These are phyloP conservation scores for Fusarium brachygibbosum DNA, from an alignment of 2,329 filamentous ascomycete species.

Conservation along the genomic window DNA sequence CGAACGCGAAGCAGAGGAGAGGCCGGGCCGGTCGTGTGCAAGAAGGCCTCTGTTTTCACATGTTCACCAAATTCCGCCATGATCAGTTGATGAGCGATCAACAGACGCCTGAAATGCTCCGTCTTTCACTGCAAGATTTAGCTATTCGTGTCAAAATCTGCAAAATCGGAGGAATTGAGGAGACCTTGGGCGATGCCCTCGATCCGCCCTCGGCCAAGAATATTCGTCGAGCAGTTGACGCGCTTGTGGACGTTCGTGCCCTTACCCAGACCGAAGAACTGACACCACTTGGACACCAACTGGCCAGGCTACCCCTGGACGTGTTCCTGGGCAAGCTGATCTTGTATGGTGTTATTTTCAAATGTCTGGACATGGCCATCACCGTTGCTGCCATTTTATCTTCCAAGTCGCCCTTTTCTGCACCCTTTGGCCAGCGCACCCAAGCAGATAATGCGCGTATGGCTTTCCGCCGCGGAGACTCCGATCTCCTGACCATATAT, in stretches of 20 bases:
- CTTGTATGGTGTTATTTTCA: conserved; percentile 86
- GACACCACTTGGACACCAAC: conserved; percentile 86
- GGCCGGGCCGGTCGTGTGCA: conserved; percentile 96
- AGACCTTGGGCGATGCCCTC: conserved; percentile 87
- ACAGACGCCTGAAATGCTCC: conserved; percentile 96
- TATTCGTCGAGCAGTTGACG: conserved; percentile 91
- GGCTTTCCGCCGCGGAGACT: conserved; percentile 87
- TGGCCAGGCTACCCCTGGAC: conserved; percentile 90
- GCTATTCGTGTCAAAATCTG: conserved; percentile 98
- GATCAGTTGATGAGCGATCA: conserved; percentile 89
- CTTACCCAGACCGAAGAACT: conserved; percentile 85
- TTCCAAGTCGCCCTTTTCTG: conserved; percentile 93
- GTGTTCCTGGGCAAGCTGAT: conserved; percentile 96
- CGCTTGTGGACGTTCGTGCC: conserved; percentile 91
- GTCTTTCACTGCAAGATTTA: conserved; percentile 92
- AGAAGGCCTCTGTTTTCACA: conserved; percentile 92
- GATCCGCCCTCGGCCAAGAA: conserved; percentile 94
- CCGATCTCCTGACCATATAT: conserved; percentile 91
- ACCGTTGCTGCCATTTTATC: conserved; percentile 94
- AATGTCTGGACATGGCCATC: conserved; percentile 90
- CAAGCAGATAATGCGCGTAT: conserved; percentile 85
- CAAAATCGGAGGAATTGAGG: conserved; percentile 92
- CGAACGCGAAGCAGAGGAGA: conserved; percentile 94
- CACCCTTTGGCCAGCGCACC: conserved; percentile 84
- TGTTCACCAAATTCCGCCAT: conserved; percentile 92